phyloP scores from a whole-genome alignment of 768 basidiomycete genomes.

The Termitomyces sp. region DNA sequence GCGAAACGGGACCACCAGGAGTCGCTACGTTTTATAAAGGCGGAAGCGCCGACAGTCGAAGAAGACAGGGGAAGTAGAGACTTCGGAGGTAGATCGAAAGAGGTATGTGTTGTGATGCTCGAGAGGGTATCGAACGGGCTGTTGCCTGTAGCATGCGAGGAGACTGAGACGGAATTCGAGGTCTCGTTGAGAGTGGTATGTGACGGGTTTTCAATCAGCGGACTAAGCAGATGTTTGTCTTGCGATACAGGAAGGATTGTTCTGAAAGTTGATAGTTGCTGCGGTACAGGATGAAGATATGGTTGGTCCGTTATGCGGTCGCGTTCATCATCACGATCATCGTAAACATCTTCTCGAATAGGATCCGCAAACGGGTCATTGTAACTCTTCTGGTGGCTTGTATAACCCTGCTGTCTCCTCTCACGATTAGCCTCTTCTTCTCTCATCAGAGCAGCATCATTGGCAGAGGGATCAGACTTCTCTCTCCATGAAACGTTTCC shows the following conservation, averaged over 20 bases:
- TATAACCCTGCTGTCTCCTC: conserved; percentile 36
- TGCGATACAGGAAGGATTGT: conserved; percentile 34
- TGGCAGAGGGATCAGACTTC: conserved; percentile 51
- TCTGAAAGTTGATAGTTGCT: conserved; percentile 25
- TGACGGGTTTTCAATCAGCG: conserved; percentile 38
- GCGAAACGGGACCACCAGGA: conserved; percentile 81
- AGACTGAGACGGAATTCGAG: conserved; percentile 24
- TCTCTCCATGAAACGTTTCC: conserved; percentile 37
- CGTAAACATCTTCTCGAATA: conserved; percentile 29
- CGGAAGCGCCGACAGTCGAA: conserved; percentile 41
- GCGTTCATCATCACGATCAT: conserved; percentile 18
- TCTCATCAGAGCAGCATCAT: conserved; percentile 37
- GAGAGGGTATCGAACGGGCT: conserved; percentile 25
- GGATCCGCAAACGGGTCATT: conserved; percentile 50
- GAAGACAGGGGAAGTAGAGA: conserved; percentile 35
- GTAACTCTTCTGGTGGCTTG: conserved; percentile 40
- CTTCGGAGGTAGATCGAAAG: conserved; percentile 24
- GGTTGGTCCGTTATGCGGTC: conserved; percentile 4
- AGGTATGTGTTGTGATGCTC: conserved; percentile 27
- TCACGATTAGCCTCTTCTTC: conserved; percentile 31
- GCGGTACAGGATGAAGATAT: conserved; percentile 14
- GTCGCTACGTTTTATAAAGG: conserved; percentile 61
- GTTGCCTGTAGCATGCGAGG: conserved; percentile 27
- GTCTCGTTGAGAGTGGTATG: conserved; percentile 30
- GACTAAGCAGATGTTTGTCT: conserved; percentile 33